These are phyloP conservation scores for Poteriospumella lacustris DNA, from an alignment of 108 stramenopile genomes.

Conservation along the genomic window DNA sequence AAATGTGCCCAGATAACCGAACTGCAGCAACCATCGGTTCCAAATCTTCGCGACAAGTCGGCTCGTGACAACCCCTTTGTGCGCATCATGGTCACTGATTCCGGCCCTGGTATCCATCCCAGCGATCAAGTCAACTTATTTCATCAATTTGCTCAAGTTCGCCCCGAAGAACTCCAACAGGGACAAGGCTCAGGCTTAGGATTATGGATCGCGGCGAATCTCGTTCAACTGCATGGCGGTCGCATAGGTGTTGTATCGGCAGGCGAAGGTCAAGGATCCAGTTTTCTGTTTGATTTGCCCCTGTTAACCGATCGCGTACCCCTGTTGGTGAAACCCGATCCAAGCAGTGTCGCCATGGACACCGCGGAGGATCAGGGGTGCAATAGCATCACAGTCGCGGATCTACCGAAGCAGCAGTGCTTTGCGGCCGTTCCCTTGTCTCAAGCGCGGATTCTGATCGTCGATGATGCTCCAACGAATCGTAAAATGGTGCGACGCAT, in stretches of 20 bases:
- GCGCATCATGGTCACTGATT: not conserved
- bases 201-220: constrained; percentile 19
- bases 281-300: constrained; percentile 10
- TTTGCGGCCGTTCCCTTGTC: no score
- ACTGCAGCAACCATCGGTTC: no score
- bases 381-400: no score
- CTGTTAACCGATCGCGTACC: no score
- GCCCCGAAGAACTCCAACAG: not conserved
- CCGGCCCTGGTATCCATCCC: not conserved
- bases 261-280: constrained; percentile 2
- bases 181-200: constrained; percentile 26
- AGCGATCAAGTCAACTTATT: constrained; percentile 6
- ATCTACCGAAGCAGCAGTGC: no score
- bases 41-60: no score
- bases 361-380: no score
- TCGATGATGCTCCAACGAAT: constrained; percentile 27
- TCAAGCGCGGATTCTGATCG: constrained; percentile 19
- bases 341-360: no score
- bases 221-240: constrained; percentile 2
- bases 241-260: not conserved
- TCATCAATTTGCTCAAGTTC: constrained; percentile 1
- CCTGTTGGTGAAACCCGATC: no score
- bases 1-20: no score
- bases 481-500: constrained; percentile 13
- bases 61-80: no score